Evolutionary conservation across 2,329 filamentous ascomycete species (phyloP).

Genomic region (Pezicula carpinea): DNA sequence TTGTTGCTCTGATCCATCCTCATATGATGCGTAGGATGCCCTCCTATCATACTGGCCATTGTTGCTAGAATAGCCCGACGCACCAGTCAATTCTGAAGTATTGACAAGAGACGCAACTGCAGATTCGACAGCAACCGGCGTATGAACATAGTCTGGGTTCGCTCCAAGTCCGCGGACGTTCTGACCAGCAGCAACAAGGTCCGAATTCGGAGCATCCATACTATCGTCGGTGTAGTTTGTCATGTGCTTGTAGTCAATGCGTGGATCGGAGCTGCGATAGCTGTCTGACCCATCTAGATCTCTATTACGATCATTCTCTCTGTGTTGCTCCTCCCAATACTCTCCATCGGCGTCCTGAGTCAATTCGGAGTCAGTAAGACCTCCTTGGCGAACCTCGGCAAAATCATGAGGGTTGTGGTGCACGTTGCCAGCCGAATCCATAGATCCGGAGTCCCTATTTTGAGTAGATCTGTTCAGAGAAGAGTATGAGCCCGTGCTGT

Average conservation of each 20-base stretch:
- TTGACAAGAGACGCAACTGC: constrained; percentile 83
- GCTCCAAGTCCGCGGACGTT: constrained; percentile 66
- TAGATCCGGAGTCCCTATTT: constrained; percentile 41
- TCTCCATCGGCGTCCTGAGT: constrained; percentile 32
- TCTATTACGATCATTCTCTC: constrained; percentile 31
- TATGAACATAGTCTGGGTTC: constrained; percentile 73
- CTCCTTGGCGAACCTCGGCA: constrained; percentile 26
- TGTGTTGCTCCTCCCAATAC: constrained; percentile 30
- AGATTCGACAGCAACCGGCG: constrained; percentile 72
- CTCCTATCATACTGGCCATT: constrained; percentile 30
- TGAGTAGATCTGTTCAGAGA: constrained; percentile 56
- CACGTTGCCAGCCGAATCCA: constrained; percentile 24
- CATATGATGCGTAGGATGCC: constrained; percentile 28
- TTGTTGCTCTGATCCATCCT: constrained; percentile 29
- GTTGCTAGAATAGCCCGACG: constrained; percentile 44
- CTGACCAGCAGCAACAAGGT: constrained; percentile 58
- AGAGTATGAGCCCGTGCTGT: constrained; percentile 52
- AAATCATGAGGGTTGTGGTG: constrained; percentile 28
- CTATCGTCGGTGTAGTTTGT: constrained; percentile 53
- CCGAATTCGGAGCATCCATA: constrained; percentile 48
- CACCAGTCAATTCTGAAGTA: constrained; percentile 67
- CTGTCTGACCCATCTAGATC: constrained; percentile 54
- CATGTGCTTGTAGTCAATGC: constrained; percentile 49
- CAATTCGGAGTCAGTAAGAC: constrained; percentile 38
- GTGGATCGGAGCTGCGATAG: constrained; percentile 50